Evolutionary conservation across 2,329 filamentous ascomycete species (phyloP), one percentile per base, ranked within the genome.

Genomic region (Botrytis sinoallii): DNA sequence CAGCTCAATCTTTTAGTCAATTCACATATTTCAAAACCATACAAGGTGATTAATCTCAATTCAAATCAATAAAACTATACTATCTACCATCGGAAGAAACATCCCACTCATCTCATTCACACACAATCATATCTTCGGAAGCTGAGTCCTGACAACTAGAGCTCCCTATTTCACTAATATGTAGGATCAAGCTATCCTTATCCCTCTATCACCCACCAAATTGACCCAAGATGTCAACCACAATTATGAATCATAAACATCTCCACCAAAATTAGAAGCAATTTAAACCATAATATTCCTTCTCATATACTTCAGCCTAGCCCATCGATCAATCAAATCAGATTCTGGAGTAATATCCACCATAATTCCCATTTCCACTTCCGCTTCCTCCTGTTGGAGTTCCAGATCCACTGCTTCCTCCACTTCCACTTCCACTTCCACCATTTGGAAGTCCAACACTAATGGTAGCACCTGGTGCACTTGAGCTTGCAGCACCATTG

Each of bases 401-500:
- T 55, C 14, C 52, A 29, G 52, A 29, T 55, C 63, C 63, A 44
- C 29, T 29, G 20, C 44, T 40, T 59, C 68, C 52, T 42, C 67
- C 55, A 35, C 40, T 22, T 40, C 14, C 55, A 35, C 40, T 22
- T 40, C 14, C 40, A 40, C 40, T 40, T 42, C 48, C 48, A 32
- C 38, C 18, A 42, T 48, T n/a, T 57, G 66, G 48, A 42, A 42
- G 6, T 32, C 48, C 66, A 57, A 69, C 66, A 3, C 48, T 69
- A 4, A 57, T 42, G 22, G 66, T 69, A 42, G 66, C 66, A 32
- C 48, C 66, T 44, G 66, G 66, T 69, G 35, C 66, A 44, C 35
- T 69, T 18, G 35, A 40, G 38, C 48, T 69, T 4, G 48, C 66
- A 32, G 66, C 66, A 32, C 66, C 66, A 57, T 69, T 69, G 35